These are phyloP conservation scores for Aureobasidium sp. DNA, from an alignment of 2,329 filamentous ascomycete species.

Conservation along the genomic window DNA sequence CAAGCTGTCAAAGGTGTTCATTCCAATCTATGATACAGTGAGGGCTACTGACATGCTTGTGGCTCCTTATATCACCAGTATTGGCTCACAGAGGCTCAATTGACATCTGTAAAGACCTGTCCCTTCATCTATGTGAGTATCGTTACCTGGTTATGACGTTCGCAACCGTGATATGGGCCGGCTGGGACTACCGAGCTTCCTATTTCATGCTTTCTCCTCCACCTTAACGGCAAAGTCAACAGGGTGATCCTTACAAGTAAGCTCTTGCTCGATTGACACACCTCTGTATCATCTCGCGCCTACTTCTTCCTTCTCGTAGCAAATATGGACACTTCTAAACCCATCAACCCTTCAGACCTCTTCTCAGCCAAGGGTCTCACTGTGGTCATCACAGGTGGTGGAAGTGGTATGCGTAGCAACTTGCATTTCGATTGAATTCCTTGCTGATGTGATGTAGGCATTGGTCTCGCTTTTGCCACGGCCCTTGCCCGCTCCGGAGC, in stretches of 20 bases:
- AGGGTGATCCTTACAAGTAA: neutral
- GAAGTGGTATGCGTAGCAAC: constrained; percentile 29
- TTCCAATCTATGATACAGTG: neutral
- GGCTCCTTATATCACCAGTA: neutral
- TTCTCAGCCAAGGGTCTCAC: constrained; percentile 36
- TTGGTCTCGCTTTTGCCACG: constrained; percentile 27
- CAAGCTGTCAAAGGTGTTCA: neutral
- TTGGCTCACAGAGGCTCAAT: neutral
- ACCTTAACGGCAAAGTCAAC: neutral
- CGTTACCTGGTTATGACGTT: neutral
- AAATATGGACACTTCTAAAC: constrained; percentile 31
- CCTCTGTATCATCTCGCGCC: neutral
- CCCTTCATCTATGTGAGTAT: neutral
- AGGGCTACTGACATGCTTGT: neutral
- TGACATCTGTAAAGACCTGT: neutral
- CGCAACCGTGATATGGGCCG: neutral
- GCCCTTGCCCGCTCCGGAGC: constrained; percentile 33
- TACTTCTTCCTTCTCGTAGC: neutral
- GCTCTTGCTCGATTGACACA: neutral
- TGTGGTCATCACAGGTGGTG: constrained; percentile 37
- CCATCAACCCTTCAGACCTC: constrained; percentile 29
- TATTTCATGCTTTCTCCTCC: neutral
- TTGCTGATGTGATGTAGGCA: constrained; percentile 3
- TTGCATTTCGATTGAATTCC: too few relatives aligned
- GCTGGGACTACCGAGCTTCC: constrained; percentile 2